Base-by-base conservation (phyloP, 495 filamentous ascomycete genomes). In the Parachaetomium inaequale region DNA sequence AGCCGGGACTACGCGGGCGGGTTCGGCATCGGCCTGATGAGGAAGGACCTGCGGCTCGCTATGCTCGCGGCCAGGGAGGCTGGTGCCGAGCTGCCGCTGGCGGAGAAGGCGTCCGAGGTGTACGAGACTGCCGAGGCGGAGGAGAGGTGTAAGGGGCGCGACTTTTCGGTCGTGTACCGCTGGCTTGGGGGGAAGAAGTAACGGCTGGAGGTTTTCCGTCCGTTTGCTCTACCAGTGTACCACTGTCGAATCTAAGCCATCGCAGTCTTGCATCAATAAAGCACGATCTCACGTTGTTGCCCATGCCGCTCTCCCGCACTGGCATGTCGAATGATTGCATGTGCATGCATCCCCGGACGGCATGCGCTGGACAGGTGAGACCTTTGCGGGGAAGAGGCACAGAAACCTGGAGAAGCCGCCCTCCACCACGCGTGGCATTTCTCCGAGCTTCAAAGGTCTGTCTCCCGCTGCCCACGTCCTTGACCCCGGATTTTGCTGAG, bases 141-240 rank as follows among this genome's bases (percentile, higher is more conserved):
- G 49, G 81, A 88, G 21, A 62, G 73, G 19, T 88, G 84, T 65
- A 84, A 83, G 47, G 87, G 88, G 2, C 86, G 87, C 66, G 92
- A 96, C 70, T 96, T 96, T 70, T 92, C 88, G 2, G 88, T 94
- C 25, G 85, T 96, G 0, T 96, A 94, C 68, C 83, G 87, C 66
- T 93, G 87, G 78, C 58, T 94, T 32, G 81, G 78, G 12, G 81
- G 80, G 11, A 76, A 77, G 58, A 78, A 82, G 66, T 76, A 65
- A 58, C 38, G 3, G 45, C 15, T 25, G 8, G 10, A 26, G 25
- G 15, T 12, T 21, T 29, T 17, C n/a, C n/a, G n/a, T n/a, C n/a
- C n/a, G n/a, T n/a, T n/a, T n/a, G n/a, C n/a, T n/a, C n/a, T n/a
- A n/a, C n/a, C n/a, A n/a, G n/a, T n/a, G n/a, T n/a, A n/a, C n/a